phyloP scores from a whole-genome alignment of 768 basidiomycete genomes.

The Coprinellus aureogranulatus region DNA sequence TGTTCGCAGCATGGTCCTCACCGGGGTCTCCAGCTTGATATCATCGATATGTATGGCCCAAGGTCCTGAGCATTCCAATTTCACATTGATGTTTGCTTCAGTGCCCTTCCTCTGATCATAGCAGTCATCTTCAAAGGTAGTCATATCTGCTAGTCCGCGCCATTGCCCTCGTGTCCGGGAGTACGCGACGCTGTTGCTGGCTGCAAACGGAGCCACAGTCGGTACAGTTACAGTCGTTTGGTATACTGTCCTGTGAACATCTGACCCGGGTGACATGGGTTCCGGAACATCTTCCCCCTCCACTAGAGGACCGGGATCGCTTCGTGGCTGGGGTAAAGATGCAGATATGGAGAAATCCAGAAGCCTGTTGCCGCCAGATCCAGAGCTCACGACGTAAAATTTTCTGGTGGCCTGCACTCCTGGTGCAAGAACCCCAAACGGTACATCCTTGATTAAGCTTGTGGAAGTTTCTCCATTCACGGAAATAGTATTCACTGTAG shows the following conservation, averaged over 20 bases:
- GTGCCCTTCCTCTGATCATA: conserved; percentile 53
- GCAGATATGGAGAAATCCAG: conserved; percentile 83
- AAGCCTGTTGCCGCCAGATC: conserved; percentile 66
- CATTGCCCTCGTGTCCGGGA: conserved; percentile 38
- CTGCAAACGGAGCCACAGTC: conserved; percentile 59
- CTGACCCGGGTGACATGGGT: conserved; percentile 19
- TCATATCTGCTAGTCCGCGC: conserved; percentile 51
- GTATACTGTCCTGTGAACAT: conserved; percentile 50
- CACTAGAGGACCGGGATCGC: conserved; percentile 18
- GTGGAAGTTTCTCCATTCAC: conserved; percentile 65
- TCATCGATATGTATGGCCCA: conserved; percentile 54
- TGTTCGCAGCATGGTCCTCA: conserved; percentile 23
- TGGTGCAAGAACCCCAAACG: conserved; percentile 61
- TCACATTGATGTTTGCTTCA: conserved; percentile 56
- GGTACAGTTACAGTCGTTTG: conserved; percentile 67
- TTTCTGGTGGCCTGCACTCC: conserved; percentile 59
- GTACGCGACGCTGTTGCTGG: conserved; percentile 55
- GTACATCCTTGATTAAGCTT: conserved; percentile 70
- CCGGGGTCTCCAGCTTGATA: conserved; percentile 47
- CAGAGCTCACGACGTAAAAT: conserved; percentile 58
- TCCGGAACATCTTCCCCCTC: conserved; percentile 16
- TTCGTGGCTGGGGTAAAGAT: conserved; percentile 26
- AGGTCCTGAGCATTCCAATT: conserved; percentile 53
- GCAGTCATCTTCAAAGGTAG: conserved; percentile 49
- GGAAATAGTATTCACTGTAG: conserved; percentile 58